Base-by-base conservation (phyloP, 148 eudicot species). In the Cornus kousa region DNA sequence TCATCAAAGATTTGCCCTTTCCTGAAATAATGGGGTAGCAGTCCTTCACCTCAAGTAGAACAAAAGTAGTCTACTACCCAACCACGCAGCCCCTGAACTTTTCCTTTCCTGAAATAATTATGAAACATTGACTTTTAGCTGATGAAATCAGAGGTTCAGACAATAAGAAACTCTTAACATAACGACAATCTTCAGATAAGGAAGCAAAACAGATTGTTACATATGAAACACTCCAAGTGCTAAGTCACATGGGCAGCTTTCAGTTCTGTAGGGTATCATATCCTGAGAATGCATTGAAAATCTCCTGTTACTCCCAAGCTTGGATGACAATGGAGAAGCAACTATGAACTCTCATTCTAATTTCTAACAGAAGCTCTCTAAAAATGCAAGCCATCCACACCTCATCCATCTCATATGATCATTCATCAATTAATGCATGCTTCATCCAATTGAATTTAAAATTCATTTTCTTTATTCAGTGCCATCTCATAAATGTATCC, bases 31-130 rank as follows among this genome's bases (percentile, higher is more conserved):
- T 28, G 28, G 28, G 28, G 28, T 28, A 39, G 5, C 7, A 39
- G 5, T 7, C n/a, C n/a, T n/a, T n/a, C 5, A 85, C 86, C 97
- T 89, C 87, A 95, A 80, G 88, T 86, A 95, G 74, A 82, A 75
- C 80, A 92, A 81, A 71, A 95, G 87, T 53, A 88, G 85, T 84
- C 92, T 91, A 79, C 97, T 88, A 72, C 97, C 98, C 80, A 95
- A 73, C 94, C 97, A 87, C 64, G 94, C 93, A 80, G 85, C 87
- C 39, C 90, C 87, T 62, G 97, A 88, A 84, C 82, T 85, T 83
- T 72, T 76, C 85, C 97, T 86, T 75, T 89, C 92, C 28, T 28
- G 28, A 28, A 28, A 28, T 28, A 28, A 28, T 28, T 28, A 28
- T 28, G 28, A 28, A 28, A n/a, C 53, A 69, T 8, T 14, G 22